Conservation (phyloP, 352 stramenopile genomes). For the Globisporangium cederbergense region DNA sequence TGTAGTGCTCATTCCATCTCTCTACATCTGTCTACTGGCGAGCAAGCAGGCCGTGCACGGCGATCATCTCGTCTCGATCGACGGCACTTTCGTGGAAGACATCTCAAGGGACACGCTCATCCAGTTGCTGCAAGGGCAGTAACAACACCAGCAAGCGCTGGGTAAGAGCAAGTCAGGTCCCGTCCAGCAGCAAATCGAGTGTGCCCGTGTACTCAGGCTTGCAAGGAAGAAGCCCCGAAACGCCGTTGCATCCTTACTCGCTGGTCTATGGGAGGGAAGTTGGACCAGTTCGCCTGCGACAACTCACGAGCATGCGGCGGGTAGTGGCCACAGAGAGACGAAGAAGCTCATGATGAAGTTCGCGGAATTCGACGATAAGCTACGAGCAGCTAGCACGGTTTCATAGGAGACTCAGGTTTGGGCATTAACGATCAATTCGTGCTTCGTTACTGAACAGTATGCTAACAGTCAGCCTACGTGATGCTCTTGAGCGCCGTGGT, state of each 20-base stretch:
- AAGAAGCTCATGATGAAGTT: background rate
- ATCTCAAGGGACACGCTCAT: constrained; percentile 29
- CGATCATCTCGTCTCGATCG: constrained; percentile 27
- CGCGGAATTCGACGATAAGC: background rate
- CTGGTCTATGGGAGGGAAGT: background rate
- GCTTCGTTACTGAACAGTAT: no score
- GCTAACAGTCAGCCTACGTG: constrained; percentile 13
- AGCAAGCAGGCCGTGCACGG: constrained; percentile 15
- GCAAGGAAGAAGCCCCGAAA: constrained; percentile 2
- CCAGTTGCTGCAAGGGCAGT: constrained; percentile 15
- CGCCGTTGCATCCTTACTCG: background rate
- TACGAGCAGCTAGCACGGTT: background rate
- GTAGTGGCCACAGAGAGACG: background rate
- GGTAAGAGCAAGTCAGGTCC: background rate
- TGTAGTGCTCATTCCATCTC: no score
- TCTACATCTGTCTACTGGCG: background rate
- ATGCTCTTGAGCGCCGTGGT: constrained; percentile 67
- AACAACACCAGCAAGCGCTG: constrained; percentile 1
- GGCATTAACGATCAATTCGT: no score
- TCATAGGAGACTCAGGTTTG: background rate
- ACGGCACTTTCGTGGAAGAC: constrained; percentile 24
- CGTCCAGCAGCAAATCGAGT: background rate
- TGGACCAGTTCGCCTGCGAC: background rate
- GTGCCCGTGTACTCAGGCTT: background rate
- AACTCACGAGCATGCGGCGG: background rate